These are phyloP conservation scores for Endothia cerciana DNA, from an alignment of 2,329 filamentous ascomycete genomes.

Conservation along the genomic window DNA sequence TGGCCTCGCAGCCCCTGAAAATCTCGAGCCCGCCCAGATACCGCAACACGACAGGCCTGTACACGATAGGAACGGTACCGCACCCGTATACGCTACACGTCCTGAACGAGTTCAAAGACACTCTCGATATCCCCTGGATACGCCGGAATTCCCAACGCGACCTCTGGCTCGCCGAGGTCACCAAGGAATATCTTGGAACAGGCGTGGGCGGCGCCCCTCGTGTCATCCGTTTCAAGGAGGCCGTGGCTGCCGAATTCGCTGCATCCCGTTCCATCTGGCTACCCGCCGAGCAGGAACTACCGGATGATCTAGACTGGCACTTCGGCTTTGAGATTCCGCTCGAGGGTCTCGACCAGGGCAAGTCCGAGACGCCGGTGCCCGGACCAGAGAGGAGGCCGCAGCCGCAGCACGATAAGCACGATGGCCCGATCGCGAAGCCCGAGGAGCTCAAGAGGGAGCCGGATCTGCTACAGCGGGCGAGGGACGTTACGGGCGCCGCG, in stretches of 20 bases:
- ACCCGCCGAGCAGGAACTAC: slow-evolving; percentile 66
- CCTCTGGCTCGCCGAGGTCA: slow-evolving; percentile 74
- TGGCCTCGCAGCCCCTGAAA: slow-evolving; percentile 64
- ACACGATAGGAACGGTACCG: slow-evolving; percentile 84
- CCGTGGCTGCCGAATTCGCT: slow-evolving; percentile 71
- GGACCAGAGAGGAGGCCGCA: slow-evolving; percentile 60
- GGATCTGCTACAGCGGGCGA: slow-evolving; percentile 51
- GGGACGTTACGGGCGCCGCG: slow-evolving; percentile 46
- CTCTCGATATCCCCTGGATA: slow-evolving; percentile 67
- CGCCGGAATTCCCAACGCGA: slow-evolving; percentile 73
- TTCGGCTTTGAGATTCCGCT: slow-evolving; percentile 83
- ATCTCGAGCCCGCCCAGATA: slow-evolving; percentile 70
- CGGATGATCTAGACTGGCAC: slow-evolving; percentile 81
- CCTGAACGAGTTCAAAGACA: slow-evolving; percentile 64
- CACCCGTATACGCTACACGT: slow-evolving; percentile 86
- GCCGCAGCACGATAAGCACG: slow-evolving; percentile 49
- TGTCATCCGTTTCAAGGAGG: slow-evolving; percentile 77
- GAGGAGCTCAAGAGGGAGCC: slow-evolving; percentile 60
- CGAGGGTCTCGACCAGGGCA: slow-evolving; percentile 53
- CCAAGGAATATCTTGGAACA: slow-evolving; percentile 67
- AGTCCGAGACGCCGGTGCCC: slow-evolving; percentile 61
- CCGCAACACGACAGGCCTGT: slow-evolving; percentile 71
- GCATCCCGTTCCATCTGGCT: slow-evolving; percentile 77
- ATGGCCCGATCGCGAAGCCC: slow-evolving; percentile 54
- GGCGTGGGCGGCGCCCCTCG: slow-evolving; percentile 67